Evolutionary conservation across 1,284 basidiomycete species (phyloP).

Genomic region (Trametes sp.): DNA sequence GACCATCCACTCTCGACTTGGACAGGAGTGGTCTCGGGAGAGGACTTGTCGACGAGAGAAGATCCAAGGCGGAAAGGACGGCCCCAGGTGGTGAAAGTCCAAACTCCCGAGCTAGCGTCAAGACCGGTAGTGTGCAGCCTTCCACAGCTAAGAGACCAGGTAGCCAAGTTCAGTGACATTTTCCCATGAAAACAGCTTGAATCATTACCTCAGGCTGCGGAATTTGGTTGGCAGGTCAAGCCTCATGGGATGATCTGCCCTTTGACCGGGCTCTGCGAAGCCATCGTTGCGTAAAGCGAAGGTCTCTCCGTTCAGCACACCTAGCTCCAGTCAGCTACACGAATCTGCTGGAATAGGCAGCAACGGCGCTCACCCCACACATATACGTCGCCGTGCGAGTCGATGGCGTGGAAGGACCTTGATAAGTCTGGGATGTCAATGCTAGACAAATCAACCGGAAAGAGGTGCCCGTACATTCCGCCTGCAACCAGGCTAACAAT

Average conservation of each 20-base stretch:
- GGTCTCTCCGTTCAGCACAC: slow-evolving; percentile 64
- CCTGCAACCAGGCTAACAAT: slow-evolving; percentile 80
- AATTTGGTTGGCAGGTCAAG: slow-evolving; percentile 64
- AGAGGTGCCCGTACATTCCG: slow-evolving; percentile 84
- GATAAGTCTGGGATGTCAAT: slow-evolving; percentile 7
- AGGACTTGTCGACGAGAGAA: slow-evolving; percentile 51
- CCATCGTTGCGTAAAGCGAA: slow-evolving; percentile 57
- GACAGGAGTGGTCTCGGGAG: slow-evolving; percentile 56
- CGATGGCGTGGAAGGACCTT: slow-evolving; percentile 84
- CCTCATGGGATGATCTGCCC: slow-evolving; percentile 58
- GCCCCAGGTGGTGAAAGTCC: slow-evolving; percentile 79
- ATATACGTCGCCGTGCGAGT: slow-evolving; percentile 75
- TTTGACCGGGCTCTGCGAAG: slow-evolving; percentile 60
- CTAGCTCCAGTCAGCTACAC: slow-evolving; percentile 43
- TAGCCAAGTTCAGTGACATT: not conserved
- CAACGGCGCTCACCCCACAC: slow-evolving; percentile 75
- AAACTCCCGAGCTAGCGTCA: slow-evolving; percentile 64
- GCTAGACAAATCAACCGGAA: not conserved
- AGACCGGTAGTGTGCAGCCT: slow-evolving; percentile 74
- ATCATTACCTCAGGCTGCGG: slow-evolving; percentile 66
- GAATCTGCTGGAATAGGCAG: not conserved
- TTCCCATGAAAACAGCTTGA: not conserved
- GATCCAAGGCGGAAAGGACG: slow-evolving; percentile 71
- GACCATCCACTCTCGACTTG: slow-evolving; percentile 87
- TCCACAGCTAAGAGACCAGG: slow-evolving; percentile 63